Base-by-base conservation (phyloP, 78 protist genomes). In the Cavenderia fasciculata region DNA sequence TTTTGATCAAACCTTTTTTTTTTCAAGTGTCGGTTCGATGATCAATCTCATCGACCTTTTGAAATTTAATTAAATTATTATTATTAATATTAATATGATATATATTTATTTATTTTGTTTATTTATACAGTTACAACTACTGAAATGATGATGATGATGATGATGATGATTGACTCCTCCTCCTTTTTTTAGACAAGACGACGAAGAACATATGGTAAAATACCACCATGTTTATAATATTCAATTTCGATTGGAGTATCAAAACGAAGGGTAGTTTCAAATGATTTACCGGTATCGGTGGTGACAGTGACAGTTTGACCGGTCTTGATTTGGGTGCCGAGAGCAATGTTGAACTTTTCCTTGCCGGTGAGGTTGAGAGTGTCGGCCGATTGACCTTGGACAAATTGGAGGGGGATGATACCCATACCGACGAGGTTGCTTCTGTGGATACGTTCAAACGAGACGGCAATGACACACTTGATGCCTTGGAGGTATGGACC, bases 361-460 rank as follows among this genome's bases (percentile, higher is more conserved):
- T 63, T 29, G 23, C 98, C 98, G 8, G 94, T 87, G 51, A 96
- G 68, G 29, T 95, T 95, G 1, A 96, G 77, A 18, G 68, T 25
- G 0, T 73, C 93, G 12, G 98, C 97, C 41, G 29, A 59, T 40
- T 74, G 90, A 8, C 97, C 98, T 2, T 29, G 62, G 71, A 84
- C 79, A 90, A 94, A 96, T 66, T 74, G 92, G 23, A 96, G 84
- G 34, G 98, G 98, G 6, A 95, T 61, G 51, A 96, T 92, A 69
- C 98, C 98, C 94, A 95, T 88, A 70, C 93, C 93, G 36, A 92
- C 95, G 0, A 96, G 78, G 84, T 92, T 92, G 29, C 87, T 34
- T 40, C 98, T 82, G 94, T 95, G 97, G 75, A 86, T 88, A 63
- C 95, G 79, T 62, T 95, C 98, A 69, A 72, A 96, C 33, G 95